Conservation (phyloP, 2,329 filamentous ascomycete species). For the Cadophora sp. region DNA sequence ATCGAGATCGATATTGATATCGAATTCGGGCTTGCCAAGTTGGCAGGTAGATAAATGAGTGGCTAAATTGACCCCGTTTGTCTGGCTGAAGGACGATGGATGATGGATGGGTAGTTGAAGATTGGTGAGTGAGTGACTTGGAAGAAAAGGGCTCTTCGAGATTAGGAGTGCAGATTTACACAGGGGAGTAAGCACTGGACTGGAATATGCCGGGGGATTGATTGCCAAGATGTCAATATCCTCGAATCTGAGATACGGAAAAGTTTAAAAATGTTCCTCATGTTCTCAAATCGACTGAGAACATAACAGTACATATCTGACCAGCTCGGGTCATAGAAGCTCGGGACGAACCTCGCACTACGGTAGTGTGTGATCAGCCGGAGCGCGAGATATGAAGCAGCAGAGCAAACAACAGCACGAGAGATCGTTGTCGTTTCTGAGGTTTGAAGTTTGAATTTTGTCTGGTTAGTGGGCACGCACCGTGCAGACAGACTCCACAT, state of each 20-base stretch:
- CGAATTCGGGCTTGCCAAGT: not conserved
- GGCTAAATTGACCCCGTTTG: not conserved
- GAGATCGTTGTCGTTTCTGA: not conserved
- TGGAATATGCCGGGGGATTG: constrained; percentile 9
- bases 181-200: not conserved
- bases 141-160: no score
- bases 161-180: no score
- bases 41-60: not conserved
- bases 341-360: not conserved
- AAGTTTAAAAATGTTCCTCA: not conserved
- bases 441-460: not conserved
- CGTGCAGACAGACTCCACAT: not conserved
- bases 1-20: not conserved
- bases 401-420: no score
- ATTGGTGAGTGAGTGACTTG: not conserved
- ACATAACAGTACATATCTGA: not conserved
- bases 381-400: not conserved
- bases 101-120: no score
- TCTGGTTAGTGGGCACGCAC: not conserved
- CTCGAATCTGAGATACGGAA: not conserved
- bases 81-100: not conserved
- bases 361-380: no score
- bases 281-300: not conserved
- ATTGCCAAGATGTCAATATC: constrained; percentile 7
- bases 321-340: not conserved